phyloP scores from a whole-genome alignment of 345 rosid genomes.

The Hirschfeldia incana region DNA sequence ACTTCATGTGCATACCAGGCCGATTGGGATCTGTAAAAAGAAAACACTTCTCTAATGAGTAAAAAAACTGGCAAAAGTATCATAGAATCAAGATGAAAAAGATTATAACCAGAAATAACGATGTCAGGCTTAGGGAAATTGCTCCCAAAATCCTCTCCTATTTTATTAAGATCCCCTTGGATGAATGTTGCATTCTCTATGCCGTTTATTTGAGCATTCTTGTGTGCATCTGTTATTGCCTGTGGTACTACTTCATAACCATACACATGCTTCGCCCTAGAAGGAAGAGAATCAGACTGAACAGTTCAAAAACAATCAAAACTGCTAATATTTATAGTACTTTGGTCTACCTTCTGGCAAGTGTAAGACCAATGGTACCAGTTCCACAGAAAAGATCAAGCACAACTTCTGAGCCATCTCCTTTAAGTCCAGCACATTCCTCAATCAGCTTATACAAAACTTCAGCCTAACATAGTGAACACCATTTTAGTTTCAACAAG shows the following conservation, averaged over 20 bases:
- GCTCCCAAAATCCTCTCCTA: constrained; percentile 75
- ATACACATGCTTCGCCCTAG: constrained; percentile 78
- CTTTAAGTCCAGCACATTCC: constrained; percentile 78
- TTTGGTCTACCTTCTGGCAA: constrained; percentile 64
- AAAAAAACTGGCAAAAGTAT: not conserved
- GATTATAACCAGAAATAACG: constrained; percentile 70
- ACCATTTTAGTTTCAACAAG: not conserved
- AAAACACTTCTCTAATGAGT: constrained; percentile 17
- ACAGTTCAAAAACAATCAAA: not conserved
- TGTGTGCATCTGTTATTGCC: constrained; percentile 72
- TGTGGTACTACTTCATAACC: constrained; percentile 96
- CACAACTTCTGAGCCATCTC: constrained; percentile 89
- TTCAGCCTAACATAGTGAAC: constrained; percentile 66
- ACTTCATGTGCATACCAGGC: constrained; percentile 96
- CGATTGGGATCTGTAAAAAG: constrained; percentile 82
- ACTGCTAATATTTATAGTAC: not conserved
- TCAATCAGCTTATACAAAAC: constrained; percentile 82
- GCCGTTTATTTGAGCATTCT: constrained; percentile 77
- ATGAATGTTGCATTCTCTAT: constrained; percentile 78
- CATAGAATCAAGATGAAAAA: constrained; percentile 13
- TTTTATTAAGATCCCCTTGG: constrained; percentile 94
- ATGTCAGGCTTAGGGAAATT: constrained; percentile 83
- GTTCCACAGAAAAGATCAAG: constrained; percentile 97
- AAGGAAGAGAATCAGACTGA: not conserved
- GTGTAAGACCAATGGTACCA: constrained; percentile 90